A percentile compares a stretch with the other conserved stretches of the same genome.
These are phyloP conservation scores for Melanomma pulvis-pyrius DNA, from an alignment of 495 filamentous ascomycete species.

Conservation along the genomic window DNA sequence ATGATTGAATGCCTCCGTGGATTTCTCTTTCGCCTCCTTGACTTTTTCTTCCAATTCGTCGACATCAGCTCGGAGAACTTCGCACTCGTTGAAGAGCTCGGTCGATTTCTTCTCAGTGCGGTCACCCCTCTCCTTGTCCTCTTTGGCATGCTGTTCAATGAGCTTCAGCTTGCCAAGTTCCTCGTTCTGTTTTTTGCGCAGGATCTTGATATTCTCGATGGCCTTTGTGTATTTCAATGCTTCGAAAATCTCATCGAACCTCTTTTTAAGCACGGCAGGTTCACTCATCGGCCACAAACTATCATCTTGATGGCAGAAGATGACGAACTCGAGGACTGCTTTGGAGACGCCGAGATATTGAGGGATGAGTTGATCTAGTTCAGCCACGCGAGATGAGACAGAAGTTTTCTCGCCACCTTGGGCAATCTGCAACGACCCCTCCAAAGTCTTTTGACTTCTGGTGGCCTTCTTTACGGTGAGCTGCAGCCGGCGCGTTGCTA, in stretches of 20 bases:
- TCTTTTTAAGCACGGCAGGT: conserved; percentile 79
- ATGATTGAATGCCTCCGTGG: conserved; percentile 62
- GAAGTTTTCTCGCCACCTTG: conserved; percentile 77
- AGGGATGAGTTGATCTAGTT: conserved; percentile 82
- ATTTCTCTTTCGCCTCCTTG: conserved; percentile 57
- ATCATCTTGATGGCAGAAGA: conserved; percentile 98
- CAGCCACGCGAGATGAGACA: conserved; percentile 75
- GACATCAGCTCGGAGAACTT: conserved; percentile 61
- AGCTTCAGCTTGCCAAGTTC: conserved; percentile 71
- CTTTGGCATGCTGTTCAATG: conserved; percentile 73
- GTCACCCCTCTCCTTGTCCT: conserved; percentile 86
- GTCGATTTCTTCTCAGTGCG: conserved; percentile 63
- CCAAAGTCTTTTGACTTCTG: conserved; percentile 73
- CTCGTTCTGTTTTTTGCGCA: conserved; percentile 81
- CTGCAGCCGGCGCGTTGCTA: conserved; percentile 78
- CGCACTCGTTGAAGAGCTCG: conserved; percentile 73
- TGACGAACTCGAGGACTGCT: conserved; percentile 88
- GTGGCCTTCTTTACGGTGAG: conserved; percentile 82
- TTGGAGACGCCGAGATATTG: conserved; percentile 87
- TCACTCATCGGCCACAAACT: conserved; percentile 98
- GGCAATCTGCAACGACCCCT: conserved; percentile 72
- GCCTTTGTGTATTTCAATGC: conserved; percentile 95
- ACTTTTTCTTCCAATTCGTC: conserved; percentile 60
- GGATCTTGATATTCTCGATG: conserved; percentile 85
- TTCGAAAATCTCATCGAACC: conserved; percentile 97